A percentile compares a stretch with the other conserved stretches of the same genome.
These are phyloP conservation scores for Perkinsus chesapeaki DNA, from an alignment of 169 alveolate species.

Conservation along the genomic window DNA sequence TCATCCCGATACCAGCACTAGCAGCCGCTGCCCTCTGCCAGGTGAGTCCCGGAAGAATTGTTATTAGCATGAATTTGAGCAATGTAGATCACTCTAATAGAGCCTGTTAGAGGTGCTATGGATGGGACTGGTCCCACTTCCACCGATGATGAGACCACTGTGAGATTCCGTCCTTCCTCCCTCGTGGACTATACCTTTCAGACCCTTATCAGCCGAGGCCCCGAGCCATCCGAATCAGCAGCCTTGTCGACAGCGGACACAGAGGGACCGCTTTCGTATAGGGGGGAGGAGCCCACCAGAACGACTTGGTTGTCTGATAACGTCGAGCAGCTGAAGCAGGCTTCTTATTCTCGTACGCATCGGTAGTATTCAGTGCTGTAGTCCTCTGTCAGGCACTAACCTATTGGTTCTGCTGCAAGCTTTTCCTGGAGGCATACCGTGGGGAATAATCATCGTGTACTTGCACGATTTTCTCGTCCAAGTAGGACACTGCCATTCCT, in stretches of 20 bases:
- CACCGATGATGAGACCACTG: neutral
- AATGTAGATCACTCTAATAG: neutral
- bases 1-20: conserved; percentile 19
- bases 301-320: neutral
- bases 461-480: conserved; percentile 22
- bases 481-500: neutral
- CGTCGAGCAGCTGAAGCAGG: neutral
- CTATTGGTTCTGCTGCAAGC: conserved; percentile 17
- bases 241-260: neutral
- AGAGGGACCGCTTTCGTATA: neutral
- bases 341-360: neutral
- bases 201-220: neutral
- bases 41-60: neutral
- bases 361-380: neutral
- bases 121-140: neutral
- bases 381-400: neutral
- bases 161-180: neutral
- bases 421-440: conserved; percentile 37
- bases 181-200: neutral
- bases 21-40: conserved; percentile 20
- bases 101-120: neutral
- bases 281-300: neutral
- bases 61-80: neutral
- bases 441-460: conserved; percentile 29
- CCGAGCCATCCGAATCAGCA: neutral